Conservation (phyloP, 768 basidiomycete species). For the Cantharellus anzutake region DNA sequence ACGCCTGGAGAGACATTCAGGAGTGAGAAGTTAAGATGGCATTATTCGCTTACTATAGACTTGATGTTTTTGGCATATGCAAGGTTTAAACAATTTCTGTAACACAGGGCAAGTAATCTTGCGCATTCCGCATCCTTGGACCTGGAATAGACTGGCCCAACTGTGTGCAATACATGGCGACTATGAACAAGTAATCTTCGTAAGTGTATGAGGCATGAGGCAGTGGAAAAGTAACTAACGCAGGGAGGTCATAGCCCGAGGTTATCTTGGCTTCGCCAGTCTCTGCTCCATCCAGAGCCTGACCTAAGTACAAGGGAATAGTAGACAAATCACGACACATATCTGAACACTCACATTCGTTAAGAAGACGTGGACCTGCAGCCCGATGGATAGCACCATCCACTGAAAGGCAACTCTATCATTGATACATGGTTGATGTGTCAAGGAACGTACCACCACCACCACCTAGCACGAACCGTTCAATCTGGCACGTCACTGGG, state of each 20-base stretch:
- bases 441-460: conserved; percentile 41
- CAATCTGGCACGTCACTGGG: neutral
- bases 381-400: conserved; percentile 69
- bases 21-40: neutral
- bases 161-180: conserved; percentile 58
- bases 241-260: conserved; percentile 51
- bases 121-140: conserved; percentile 22
- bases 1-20: conserved; percentile 31
- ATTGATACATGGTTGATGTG: neutral
- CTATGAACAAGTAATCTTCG: conserved; percentile 19
- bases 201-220: neutral
- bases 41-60: conserved; percentile 30
- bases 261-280: conserved; percentile 70
- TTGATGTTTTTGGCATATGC: conserved; percentile 39
- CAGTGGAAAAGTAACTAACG: conserved; percentile 29
- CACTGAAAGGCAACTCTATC: conserved; percentile 23
- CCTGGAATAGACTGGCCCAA: conserved; percentile 49
- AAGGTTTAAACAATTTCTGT: conserved; percentile 39
- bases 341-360: conserved; percentile 39
- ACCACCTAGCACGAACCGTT: conserved; percentile 30
- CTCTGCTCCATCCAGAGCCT: conserved; percentile 51
- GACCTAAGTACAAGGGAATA: conserved; percentile 2
- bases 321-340: neutral
- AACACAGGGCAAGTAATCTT: conserved; percentile 45
- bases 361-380: conserved; percentile 42